phyloP scores from a whole-genome alignment of 805 yeast species.

The Blastobotrys mokoenaii region DNA sequence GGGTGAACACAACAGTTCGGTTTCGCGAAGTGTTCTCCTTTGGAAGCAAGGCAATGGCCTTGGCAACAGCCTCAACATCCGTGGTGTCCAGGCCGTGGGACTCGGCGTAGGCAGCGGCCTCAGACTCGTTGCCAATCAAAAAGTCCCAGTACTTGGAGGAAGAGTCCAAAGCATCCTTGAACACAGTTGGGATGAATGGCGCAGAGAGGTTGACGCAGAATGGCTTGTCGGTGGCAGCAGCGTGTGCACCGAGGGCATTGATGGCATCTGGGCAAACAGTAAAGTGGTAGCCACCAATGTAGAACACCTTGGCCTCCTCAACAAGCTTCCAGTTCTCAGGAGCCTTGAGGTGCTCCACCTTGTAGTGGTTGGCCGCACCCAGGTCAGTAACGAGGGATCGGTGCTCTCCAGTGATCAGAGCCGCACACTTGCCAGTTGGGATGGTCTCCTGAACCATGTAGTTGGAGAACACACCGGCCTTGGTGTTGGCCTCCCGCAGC shows the following conservation, averaged over 20 bases:
- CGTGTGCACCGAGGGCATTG: constrained; percentile 81
- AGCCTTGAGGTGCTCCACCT: constrained; percentile 74
- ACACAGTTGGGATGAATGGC: constrained; percentile 92
- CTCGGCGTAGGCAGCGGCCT: constrained; percentile 90
- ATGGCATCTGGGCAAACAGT: constrained; percentile 97
- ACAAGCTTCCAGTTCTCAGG: constrained; percentile 87
- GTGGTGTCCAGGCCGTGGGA: constrained; percentile 58
- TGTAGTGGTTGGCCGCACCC: constrained; percentile 97
- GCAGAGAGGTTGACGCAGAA: constrained; percentile 87
- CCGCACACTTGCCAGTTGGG: constrained; percentile 98
- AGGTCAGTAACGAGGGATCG: constrained; percentile 93
- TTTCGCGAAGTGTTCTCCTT: constrained; percentile 58
- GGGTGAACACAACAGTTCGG: constrained; percentile 90
- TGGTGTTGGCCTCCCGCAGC: constrained; percentile 70
- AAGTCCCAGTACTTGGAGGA: constrained; percentile 81
- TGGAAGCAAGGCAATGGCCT: constrained; percentile 68
- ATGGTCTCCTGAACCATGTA: constrained; percentile 66
- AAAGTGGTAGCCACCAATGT: constrained; percentile 98
- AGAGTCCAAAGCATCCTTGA: constrained; percentile 80
- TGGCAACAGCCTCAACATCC: constrained; percentile 72
- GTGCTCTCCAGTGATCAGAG: constrained; percentile 76
- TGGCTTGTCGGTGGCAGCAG: constrained; percentile 70
- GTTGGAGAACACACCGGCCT: constrained; percentile 80
- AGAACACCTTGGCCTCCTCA: constrained; percentile 70
- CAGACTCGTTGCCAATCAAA: constrained; percentile 93